A percentile compares a stretch with the other conserved stretches of the same genome.
These are phyloP conservation scores for Crucibulum laeve DNA, from an alignment of 768 basidiomycete species.

Conservation along the genomic window DNA sequence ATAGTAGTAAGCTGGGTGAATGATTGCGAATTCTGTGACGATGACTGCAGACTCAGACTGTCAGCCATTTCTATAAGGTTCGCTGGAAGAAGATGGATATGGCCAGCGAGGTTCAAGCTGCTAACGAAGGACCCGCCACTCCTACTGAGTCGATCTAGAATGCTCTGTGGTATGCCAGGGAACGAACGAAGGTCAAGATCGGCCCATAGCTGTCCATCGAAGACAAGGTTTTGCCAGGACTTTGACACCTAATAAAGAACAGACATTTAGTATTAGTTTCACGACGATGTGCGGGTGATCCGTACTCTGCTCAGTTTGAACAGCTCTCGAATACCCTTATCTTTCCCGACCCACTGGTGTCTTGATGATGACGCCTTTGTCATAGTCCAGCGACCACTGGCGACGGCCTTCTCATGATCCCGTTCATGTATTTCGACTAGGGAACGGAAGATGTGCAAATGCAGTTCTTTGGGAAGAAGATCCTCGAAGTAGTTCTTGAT, in stretches of 20 bases:
- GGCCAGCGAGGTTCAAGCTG: slow-evolving; percentile 60
- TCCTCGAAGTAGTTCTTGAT: slow-evolving; percentile 65
- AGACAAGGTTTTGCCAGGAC: slow-evolving; percentile 67
- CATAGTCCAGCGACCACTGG: slow-evolving; percentile 54
- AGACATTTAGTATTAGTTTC: background rate
- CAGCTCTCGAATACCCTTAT: slow-evolving; percentile 72
- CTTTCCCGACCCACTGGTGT: slow-evolving; percentile 71
- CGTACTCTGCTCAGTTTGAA: slow-evolving; percentile 77
- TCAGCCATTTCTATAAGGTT: slow-evolving; percentile 50
- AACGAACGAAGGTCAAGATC: slow-evolving; percentile 60
- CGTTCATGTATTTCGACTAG: slow-evolving; percentile 55
- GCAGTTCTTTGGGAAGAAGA: slow-evolving; percentile 67
- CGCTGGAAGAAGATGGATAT: slow-evolving; percentile 43
- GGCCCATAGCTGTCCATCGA: slow-evolving; percentile 87
- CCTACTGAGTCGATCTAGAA: slow-evolving; percentile 50
- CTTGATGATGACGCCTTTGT: slow-evolving; percentile 56
- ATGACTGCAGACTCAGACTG: slow-evolving; percentile 46
- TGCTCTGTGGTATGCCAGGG: slow-evolving; percentile 45
- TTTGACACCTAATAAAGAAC: slow-evolving; percentile 58
- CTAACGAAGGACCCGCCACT: slow-evolving; percentile 62
- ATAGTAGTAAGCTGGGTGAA: slow-evolving; percentile 68
- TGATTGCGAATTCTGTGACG: slow-evolving; percentile 26
- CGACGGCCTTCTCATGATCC: slow-evolving; percentile 45
- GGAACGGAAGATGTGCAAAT: slow-evolving; percentile 50
- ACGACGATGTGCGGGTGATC: slow-evolving; percentile 8